Evolutionary conservation across 257 asterid genomes (phyloP).

Genomic region (Sherardia arvensis): DNA sequence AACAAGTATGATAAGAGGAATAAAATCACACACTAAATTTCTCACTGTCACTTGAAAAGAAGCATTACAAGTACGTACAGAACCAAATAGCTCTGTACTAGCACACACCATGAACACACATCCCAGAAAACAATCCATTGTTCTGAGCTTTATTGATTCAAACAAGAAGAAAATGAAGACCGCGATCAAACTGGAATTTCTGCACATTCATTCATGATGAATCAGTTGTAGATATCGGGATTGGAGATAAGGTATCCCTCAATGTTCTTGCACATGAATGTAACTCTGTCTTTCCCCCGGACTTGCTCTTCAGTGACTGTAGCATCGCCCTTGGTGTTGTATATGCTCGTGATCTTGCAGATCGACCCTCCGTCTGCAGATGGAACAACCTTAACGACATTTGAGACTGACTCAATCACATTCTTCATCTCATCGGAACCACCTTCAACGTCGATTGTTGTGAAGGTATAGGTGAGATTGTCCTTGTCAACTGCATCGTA

Average conservation of each 20-base stretch:
- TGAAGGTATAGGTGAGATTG: slow-evolving; percentile 25
- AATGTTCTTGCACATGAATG: slow-evolving; percentile 2
- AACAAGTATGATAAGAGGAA: no score
- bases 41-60: no score
- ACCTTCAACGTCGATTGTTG: slow-evolving; percentile 29
- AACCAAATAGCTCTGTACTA: no score
- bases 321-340: slow-evolving; percentile 25
- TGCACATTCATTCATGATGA: no score
- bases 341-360: slow-evolving; percentile 29
- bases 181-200: no score
- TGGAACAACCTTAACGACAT: slow-evolving; percentile 29
- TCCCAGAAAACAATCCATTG: no score
- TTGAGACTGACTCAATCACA: slow-evolving; percentile 31
- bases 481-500: slow-evolving; percentile 32
- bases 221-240: slow-evolving; percentile 5
- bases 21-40: no score
- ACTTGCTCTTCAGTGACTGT: slow-evolving; percentile 27
- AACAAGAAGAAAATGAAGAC: background rate
- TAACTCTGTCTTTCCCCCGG: slow-evolving; percentile 3
- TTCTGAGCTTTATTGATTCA: background rate
- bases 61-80: background rate
- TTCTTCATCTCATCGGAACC: slow-evolving; percentile 20
- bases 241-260: slow-evolving; percentile 20
- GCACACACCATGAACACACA: background rate
- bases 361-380: slow-evolving; percentile 35